Percentiles rank a stretch among this genome's conserved stretches.
Evolutionary conservation across 1,284 basidiomycete species (phyloP).

Genomic region (Microbotryum silenes-acaulis): DNA sequence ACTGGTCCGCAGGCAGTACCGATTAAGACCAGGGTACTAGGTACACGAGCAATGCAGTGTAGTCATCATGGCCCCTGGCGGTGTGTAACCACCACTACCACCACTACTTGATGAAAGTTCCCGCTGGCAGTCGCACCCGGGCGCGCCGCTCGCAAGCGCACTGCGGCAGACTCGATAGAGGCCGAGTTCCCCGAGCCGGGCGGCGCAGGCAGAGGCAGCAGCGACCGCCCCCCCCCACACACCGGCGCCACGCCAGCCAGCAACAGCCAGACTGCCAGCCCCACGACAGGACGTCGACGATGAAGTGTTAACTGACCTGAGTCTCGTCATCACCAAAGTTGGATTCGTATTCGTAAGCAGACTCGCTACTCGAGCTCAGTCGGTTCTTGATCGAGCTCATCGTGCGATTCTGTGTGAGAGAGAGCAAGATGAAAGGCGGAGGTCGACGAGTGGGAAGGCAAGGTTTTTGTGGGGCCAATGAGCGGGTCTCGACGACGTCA

Average conservation of each 20-base stretch:
- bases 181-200: not conserved
- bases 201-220: not conserved
- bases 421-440: slow-evolving; percentile 1
- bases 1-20: too few relatives aligned
- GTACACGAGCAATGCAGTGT: too few relatives aligned
- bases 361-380: slow-evolving; percentile 4
- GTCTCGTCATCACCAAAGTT: slow-evolving; percentile 15
- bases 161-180: not conserved
- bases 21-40: too few relatives aligned
- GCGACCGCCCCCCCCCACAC: not conserved
- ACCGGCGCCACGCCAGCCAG: not conserved
- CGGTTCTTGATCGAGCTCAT: slow-evolving; percentile 3
- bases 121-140: not conserved
- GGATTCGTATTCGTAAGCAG: slow-evolving; percentile 15
- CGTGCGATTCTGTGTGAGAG: slow-evolving; percentile 2
- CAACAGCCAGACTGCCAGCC: not conserved
- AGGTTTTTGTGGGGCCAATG: not conserved
- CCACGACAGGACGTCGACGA: not conserved
- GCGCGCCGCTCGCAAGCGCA: not conserved
- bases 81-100: too few relatives aligned
- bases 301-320: not conserved
- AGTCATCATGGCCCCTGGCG: too few relatives aligned
- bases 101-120: too few relatives aligned
- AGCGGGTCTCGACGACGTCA: not conserved
- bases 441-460: not conserved